Conservation (phyloP, 2,329 filamentous ascomycete species). For the Fusarium dimerum region DNA sequence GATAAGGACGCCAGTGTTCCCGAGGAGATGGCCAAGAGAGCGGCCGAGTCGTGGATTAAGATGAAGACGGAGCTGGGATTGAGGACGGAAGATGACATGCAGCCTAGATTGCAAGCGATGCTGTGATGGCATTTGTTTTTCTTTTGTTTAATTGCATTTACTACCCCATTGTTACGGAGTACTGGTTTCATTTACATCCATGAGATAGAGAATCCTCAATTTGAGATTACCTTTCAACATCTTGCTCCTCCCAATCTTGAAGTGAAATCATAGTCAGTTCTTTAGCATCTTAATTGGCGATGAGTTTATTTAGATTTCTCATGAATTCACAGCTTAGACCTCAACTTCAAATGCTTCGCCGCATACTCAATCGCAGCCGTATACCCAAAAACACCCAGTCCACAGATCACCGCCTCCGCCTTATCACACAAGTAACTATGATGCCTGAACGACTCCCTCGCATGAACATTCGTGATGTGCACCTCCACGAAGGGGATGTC, state of each 20-base stretch:
- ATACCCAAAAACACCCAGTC: constrained; percentile 65
- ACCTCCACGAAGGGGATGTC: constrained; percentile 74
- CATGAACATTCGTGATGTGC: constrained; percentile 76
- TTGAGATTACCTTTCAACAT: too few species aligned
- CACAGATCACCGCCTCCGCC: constrained; percentile 72
- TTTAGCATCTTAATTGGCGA: not conserved
- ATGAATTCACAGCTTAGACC: constrained; percentile 23
- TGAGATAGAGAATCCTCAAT: too few species aligned
- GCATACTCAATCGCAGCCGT: constrained; percentile 59
- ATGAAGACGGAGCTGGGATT: constrained; percentile 41
- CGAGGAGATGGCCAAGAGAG: constrained; percentile 55
- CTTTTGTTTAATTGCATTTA: too few species aligned
- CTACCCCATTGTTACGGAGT: not conserved
- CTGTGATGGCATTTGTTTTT: constrained; percentile 28
- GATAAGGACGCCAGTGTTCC: constrained; percentile 64
- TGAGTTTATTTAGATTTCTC: not conserved
- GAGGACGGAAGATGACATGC: constrained; percentile 22
- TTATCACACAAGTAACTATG: constrained; percentile 77
- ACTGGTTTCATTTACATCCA: too few species aligned
- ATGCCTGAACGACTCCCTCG: constrained; percentile 66
- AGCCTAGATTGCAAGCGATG: constrained; percentile 36
- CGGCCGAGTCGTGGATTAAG: constrained; percentile 53
- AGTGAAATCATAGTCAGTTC: too few species aligned
- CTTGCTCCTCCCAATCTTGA: not conserved
- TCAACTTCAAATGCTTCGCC: constrained; percentile 47